Percentiles rank a stretch among this genome's conserved stretches.
phyloP scores from a whole-genome alignment of 2,329 filamentous ascomycete species.

The Nemania abortiva region DNA sequence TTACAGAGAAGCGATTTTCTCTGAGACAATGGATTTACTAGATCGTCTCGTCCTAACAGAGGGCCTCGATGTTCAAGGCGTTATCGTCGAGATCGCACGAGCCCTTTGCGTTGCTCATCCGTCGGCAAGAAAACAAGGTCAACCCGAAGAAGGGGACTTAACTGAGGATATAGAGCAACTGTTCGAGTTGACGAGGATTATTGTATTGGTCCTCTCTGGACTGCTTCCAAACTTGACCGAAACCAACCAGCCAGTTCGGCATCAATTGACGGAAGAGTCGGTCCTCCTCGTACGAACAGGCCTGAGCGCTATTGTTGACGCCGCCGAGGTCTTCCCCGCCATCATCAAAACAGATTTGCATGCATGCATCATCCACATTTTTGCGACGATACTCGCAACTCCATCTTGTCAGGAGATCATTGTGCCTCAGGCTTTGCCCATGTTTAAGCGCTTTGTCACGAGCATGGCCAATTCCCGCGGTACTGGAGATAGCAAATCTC shows the following conservation, averaged over 20 bases:
- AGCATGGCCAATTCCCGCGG: slow-evolving; percentile 71
- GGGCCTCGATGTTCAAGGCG: slow-evolving; percentile 85
- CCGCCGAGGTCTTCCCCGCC: slow-evolving; percentile 93
- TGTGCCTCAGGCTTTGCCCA: slow-evolving; percentile 89
- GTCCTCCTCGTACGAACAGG: slow-evolving; percentile 82
- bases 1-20: slow-evolving; percentile 94
- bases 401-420: slow-evolving; percentile 88
- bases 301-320: slow-evolving; percentile 90
- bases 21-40: slow-evolving; percentile 95
- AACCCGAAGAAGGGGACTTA: slow-evolving; percentile 78
- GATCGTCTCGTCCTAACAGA: slow-evolving; percentile 94
- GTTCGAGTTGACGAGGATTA: slow-evolving; percentile 95
- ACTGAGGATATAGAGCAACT: slow-evolving; percentile 98
- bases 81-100: slow-evolving; percentile 93
- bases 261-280: slow-evolving; percentile 88
- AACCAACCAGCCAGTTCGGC: slow-evolving; percentile 72
- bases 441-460: slow-evolving; percentile 89
- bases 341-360: slow-evolving; percentile 98
- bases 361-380: slow-evolving; percentile 96
- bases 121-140: slow-evolving; percentile 78
- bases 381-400: slow-evolving; percentile 90
- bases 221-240: slow-evolving; percentile 86
- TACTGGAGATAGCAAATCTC: slow-evolving; percentile 55
- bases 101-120: slow-evolving; percentile 92
- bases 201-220: slow-evolving; percentile 90